Base-by-base conservation (phyloP, 2,329 filamentous ascomycete species). In the Colletotrichum truncatum region DNA sequence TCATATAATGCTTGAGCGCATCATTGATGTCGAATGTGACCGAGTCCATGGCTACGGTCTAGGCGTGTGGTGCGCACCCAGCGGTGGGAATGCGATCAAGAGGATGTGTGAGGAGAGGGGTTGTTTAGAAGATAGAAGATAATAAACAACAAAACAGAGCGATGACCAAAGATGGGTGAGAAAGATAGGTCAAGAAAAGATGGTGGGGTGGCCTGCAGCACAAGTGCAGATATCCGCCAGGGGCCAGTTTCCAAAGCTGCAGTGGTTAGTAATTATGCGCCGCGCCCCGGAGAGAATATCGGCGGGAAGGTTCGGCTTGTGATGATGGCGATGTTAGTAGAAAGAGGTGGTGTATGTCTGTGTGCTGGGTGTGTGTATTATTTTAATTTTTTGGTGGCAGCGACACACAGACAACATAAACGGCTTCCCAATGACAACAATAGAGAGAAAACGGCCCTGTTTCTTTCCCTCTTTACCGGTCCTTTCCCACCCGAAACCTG, bases 1-100 rank as follows among this genome's bases (percentile, higher is more conserved):
- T 97, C 87, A 98, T 93, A 81, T 98, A 99, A 77, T 93, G 88
- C 85, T 97, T 98, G 78, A 98, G 91, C 70, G 94, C 93, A 83
- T 97, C 92, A 78, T 98, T 97, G 80, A 99, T 93, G 78, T 98
- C 93, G 82, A 99, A 99, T 74, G 91, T 87, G 76, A 94, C 87
- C 82, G 92, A 92, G 74, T 84, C 91, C 89, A 91, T 91, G 76
- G 69, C 78, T 73, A 77, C 74, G 73, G 71, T 70, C 64, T 56
- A 38, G 57, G 16, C 21, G 43, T 16, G 55, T 49, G 43, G 43
- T 63, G 63, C 57, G 61, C 65, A 65, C 63, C 67, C 48, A 18
- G 16, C 10, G 58, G 30, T 16, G 36, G 41, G 34, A 16, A 52
- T 25, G 56, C 55, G 53, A 67, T 45, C 54, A 53, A 69, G 53